Evolutionary conservation across 805 yeast species (phyloP).

Genomic region (Helenozyma baotianmanensis): DNA sequence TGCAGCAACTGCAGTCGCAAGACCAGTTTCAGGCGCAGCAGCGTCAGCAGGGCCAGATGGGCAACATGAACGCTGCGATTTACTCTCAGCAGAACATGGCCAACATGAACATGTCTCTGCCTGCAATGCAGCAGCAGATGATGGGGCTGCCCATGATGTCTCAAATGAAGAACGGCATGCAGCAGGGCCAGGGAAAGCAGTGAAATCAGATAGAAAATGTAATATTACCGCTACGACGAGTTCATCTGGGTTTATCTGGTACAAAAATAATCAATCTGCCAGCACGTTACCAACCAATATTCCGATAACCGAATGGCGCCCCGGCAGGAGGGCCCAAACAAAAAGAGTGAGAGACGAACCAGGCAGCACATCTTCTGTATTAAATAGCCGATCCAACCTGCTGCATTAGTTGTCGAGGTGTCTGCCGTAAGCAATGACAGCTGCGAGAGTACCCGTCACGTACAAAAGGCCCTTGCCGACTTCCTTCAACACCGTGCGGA

Average conservation of each 20-base stretch:
- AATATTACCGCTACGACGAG: neutral
- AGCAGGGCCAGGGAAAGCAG: constrained; percentile 11
- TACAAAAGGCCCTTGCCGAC: constrained; percentile 29
- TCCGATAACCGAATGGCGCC: too few species aligned
- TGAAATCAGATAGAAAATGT: neutral
- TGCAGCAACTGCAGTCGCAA: constrained; percentile 12
- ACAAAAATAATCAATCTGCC: neutral
- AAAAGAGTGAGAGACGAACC: constrained; percentile 1
- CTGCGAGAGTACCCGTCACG: constrained; percentile 27
- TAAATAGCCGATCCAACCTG: too few species aligned
- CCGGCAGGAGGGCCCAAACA: too few species aligned
- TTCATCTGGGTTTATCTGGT: constrained; percentile 2
- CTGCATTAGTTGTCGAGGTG: constrained; percentile 7
- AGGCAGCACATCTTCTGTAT: constrained; percentile 5
- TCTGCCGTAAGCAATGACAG: constrained; percentile 36
- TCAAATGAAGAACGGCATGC: constrained; percentile 14
- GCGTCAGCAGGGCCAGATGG: constrained; percentile 6
- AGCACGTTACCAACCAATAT: neutral
- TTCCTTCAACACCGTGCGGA: constrained; percentile 25
- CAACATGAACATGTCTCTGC: constrained; percentile 15
- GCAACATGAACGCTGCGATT: constrained; percentile 5
- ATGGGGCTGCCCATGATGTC: constrained; percentile 18
- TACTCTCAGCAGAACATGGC: constrained; percentile 9
- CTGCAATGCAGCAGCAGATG: constrained; percentile 16
- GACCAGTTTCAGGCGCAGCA: constrained; percentile 8